phyloP scores from a whole-genome alignment of 2,329 filamentous ascomycete genomes.

The Capronia coronata region DNA sequence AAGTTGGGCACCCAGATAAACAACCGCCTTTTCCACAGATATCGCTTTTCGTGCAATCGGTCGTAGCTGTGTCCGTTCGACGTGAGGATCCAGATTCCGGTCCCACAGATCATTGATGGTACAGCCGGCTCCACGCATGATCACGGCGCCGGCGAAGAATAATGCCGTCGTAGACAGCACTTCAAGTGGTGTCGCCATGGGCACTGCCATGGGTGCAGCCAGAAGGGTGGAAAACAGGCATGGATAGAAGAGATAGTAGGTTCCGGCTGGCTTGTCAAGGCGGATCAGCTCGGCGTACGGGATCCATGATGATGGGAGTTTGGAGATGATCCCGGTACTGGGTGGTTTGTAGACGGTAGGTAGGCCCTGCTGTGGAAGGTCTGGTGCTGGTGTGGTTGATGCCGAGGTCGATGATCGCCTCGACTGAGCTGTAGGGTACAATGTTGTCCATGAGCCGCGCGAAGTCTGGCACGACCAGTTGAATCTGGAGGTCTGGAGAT shows the following conservation, averaged over 20 bases:
- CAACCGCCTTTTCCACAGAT: conserved; percentile 38
- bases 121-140: conserved; percentile 48
- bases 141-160: conserved; percentile 41
- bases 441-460: neutral
- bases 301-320: conserved; percentile 46
- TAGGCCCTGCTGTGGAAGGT: conserved; percentile 8
- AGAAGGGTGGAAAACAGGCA: conserved; percentile 45
- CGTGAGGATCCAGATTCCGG: conserved; percentile 48
- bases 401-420: conserved; percentile 6
- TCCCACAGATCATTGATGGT: conserved; percentile 54
- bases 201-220: conserved; percentile 37
- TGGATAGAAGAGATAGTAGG: conserved; percentile 50
- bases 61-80: conserved; percentile 46
- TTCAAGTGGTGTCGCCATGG: conserved; percentile 31
- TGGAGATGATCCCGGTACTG: conserved; percentile 41
- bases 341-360: conserved; percentile 40
- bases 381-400: neutral
- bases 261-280: conserved; percentile 46
- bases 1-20: conserved; percentile 42
- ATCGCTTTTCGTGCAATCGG: conserved; percentile 49
- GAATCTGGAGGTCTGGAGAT: neutral
- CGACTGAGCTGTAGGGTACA: neutral
- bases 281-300: conserved; percentile 51
- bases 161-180: conserved; percentile 36
- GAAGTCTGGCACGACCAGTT: neutral